Base-by-base conservation (phyloP, 2,329 filamentous ascomycete species). In the Dactylonectria macrodidyma region DNA sequence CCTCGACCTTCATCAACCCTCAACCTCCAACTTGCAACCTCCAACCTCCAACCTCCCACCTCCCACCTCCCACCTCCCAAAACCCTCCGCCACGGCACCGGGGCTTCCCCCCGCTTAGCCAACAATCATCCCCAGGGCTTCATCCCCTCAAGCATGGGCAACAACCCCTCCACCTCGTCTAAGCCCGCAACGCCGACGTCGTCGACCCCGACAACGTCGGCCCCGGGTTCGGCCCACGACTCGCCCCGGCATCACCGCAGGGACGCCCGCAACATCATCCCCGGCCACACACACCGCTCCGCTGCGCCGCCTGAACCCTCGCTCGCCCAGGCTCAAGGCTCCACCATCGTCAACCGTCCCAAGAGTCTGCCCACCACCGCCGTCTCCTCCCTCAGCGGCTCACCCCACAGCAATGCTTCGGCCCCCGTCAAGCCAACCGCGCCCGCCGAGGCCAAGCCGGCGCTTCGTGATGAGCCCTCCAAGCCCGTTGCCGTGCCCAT, bases 221-320 rank as follows among this genome's bases (percentile, higher is more conserved):
- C 75, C 57, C 73, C 73, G 56, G 71, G 71, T 56, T 74, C 74
- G 64, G 68, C 68, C 56, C 75, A 76, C 62, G 77, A 80, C 41
- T 76, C 76, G 55, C 71, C 78, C 62, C 74, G 75, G 69, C 77
- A 75, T 67, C 78, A 77, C 68, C 78, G 78, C 67, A 81, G 84
- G 60, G 79, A 81, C 70, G 74, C 75, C 41, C 78, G 79, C 79
- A 86, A 87, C 75, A 87, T 87, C 76, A 86, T 88, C 76, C 84
- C 87, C 67, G 84, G 87, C 71, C 87, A 89, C 71, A 82, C 85
- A 67, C 87, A 88, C 72, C 85, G 87, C 71, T 87, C 85, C 66
- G 86, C 86, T 73, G 89, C 87, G 62, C 88, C 89, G 56, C 89
- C 89, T 66, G 89, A 91, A 80, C 85, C 87, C 60, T 90, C 89